Percentiles rank a stretch among this genome's conserved stretches.
Conservation (phyloP, 768 basidiomycete species). For the Hemileccinum impolitum region DNA sequence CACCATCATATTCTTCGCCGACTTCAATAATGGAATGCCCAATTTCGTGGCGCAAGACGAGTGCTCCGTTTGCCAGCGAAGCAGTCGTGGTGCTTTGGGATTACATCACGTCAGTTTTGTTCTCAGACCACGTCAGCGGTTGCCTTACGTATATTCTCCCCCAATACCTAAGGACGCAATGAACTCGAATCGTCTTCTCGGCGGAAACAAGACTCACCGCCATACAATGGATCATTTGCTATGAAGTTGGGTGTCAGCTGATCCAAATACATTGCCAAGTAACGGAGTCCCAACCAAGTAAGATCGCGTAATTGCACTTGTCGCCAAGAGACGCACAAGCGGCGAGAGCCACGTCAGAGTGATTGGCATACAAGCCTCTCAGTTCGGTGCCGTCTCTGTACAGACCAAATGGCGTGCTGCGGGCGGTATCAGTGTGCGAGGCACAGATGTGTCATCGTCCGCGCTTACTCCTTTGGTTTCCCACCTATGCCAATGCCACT, state of each 20-base stretch:
- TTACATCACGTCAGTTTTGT: not conserved
- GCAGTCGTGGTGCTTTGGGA: constrained; percentile 64
- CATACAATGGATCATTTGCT: constrained; percentile 80
- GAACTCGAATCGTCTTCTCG: not conserved
- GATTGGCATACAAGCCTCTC: constrained; percentile 65
- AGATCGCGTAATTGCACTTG: constrained; percentile 72
- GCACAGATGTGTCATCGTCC: not conserved
- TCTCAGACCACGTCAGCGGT: not conserved
- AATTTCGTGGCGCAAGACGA: constrained; percentile 75
- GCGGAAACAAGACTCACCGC: constrained; percentile 44
- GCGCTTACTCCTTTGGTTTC: constrained; percentile 60
- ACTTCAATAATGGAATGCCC: constrained; percentile 78
- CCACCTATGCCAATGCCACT: constrained; percentile 71
- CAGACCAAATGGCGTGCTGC: constrained; percentile 70
- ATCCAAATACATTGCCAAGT: not conserved
- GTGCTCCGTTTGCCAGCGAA: constrained; percentile 67
- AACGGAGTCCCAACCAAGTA: constrained; percentile 50
- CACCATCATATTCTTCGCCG: constrained; percentile 84
- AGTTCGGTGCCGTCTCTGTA: constrained; percentile 79
- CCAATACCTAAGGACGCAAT: constrained; percentile 52
- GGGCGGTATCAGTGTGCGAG: constrained; percentile 2
- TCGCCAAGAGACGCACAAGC: constrained; percentile 62
- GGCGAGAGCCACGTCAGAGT: constrained; percentile 62
- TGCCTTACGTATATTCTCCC: constrained; percentile 70
- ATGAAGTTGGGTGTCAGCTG: constrained; percentile 5